Percentiles rank a stretch among this genome's conserved stretches.
Evolutionary conservation across 1,284 basidiomycete species (phyloP).

Genomic region (Pseudozyma sp.): DNA sequence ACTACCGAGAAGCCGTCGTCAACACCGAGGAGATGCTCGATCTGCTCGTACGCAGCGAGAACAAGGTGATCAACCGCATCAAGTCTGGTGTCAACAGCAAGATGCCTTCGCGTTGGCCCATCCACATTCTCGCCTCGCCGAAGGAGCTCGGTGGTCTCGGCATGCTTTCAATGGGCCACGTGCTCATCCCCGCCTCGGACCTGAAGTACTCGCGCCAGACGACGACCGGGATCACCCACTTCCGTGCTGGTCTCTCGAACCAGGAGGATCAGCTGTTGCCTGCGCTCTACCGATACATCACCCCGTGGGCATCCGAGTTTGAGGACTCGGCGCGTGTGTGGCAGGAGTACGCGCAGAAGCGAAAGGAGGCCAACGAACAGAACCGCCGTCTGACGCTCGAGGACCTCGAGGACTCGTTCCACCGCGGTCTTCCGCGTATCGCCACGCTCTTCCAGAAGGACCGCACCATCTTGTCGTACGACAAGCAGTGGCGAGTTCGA

Average conservation of each 20-base stretch:
- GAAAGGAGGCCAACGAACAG: constrained; percentile 97
- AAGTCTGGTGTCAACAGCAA: constrained; percentile 99
- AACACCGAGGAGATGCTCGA: constrained; percentile 88
- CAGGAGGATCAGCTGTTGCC: constrained; percentile 77
- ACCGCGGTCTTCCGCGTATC: constrained; percentile 97
- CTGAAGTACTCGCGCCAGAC: constrained; percentile 98
- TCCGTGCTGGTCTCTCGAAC: constrained; percentile 93
- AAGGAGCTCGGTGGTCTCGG: constrained; percentile 83
- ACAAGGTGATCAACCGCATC: constrained; percentile 86
- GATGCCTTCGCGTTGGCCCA: constrained; percentile 93
- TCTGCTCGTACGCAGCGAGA: constrained; percentile 67
- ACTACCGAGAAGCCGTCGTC: constrained; percentile 98
- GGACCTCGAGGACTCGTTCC: constrained; percentile 96
- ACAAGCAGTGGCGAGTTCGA: constrained; percentile 86
- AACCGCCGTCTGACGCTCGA: constrained; percentile 97
- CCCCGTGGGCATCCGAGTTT: constrained; percentile 99
- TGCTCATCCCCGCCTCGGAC: constrained; percentile 96
- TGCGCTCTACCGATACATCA: constrained; percentile 96
- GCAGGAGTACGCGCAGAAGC: constrained; percentile 99
- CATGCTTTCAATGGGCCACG: constrained; percentile 99
- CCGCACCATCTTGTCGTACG: constrained; percentile 94
- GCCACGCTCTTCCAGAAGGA: constrained; percentile 99
- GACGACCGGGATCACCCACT: constrained; percentile 87
- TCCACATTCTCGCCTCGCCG: constrained; percentile 76
- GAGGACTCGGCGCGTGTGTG: constrained; percentile 97